Percentiles rank a stretch among this genome's conserved stretches.
phyloP scores from a whole-genome alignment of 768 basidiomycete genomes.

The Cyclocybe aegerita region DNA sequence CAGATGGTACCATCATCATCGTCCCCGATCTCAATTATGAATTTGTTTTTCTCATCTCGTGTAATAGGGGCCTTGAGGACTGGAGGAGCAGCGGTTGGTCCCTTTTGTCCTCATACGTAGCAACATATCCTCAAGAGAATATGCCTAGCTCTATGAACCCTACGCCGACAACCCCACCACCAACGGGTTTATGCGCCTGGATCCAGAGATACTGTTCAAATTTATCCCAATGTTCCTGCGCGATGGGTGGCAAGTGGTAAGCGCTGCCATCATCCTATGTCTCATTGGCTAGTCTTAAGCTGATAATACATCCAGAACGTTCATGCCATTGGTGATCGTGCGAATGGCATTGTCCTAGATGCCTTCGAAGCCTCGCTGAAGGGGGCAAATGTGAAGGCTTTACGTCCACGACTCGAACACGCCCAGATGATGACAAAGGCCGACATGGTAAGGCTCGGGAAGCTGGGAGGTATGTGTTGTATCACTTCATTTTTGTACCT shows the following conservation, averaged over 20 bases:
- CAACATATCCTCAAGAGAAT: neutral
- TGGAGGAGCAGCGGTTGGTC: conserved; percentile 81
- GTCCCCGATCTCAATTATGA: neutral
- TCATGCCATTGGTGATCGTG: conserved; percentile 85
- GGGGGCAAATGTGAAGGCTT: conserved; percentile 58
- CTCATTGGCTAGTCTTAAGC: neutral
- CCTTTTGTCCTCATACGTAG: neutral
- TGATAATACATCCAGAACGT: conserved; percentile 57
- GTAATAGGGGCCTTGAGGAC: conserved; percentile 75
- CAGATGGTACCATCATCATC: conserved; percentile 47
- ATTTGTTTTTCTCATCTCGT: conserved; percentile 3
- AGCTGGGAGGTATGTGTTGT: conserved; percentile 68
- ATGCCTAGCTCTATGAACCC: conserved; percentile 67
- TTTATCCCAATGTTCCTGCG: conserved; percentile 69
- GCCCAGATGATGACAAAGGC: conserved; percentile 80
- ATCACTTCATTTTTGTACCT: neutral
- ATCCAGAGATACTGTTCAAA: conserved; percentile 56
- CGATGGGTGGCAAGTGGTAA: conserved; percentile 90
- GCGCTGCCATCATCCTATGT: conserved; percentile 24
- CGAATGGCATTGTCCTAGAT: conserved; percentile 81
- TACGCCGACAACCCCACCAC: conserved; percentile 79
- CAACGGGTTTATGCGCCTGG: conserved; percentile 75
- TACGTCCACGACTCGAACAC: conserved; percentile 85
- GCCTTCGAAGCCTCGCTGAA: conserved; percentile 73
- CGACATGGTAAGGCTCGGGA: conserved; percentile 77